Percentiles rank a stretch among this genome's conserved stretches.
phyloP scores from a whole-genome alignment of 1,284 basidiomycete genomes.

The Sporisorium exsertum region DNA sequence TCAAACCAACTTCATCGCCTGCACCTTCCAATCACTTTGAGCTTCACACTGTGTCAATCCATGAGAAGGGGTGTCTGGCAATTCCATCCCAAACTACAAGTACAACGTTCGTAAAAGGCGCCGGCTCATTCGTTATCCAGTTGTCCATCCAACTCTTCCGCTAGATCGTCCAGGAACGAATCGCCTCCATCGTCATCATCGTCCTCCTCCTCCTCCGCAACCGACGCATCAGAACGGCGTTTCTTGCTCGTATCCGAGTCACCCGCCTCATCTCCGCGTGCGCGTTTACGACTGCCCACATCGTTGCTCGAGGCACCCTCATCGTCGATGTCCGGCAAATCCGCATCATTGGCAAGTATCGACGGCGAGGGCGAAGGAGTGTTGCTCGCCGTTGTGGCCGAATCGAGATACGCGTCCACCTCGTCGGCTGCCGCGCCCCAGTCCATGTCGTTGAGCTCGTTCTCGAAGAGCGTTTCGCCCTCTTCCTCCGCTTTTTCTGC shows the following conservation, averaged over 20 bases:
- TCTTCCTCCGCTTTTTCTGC: conserved; percentile 1
- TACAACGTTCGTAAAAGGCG: conserved; percentile 5
- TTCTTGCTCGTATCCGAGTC: conserved; percentile 52
- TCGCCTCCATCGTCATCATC: conserved; percentile 48
- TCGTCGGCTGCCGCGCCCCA: conserved; percentile 86
- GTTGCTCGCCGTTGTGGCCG: conserved; percentile 51
- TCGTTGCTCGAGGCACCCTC: neutral
- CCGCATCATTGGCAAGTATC: conserved; percentile 33
- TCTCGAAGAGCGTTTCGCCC: conserved; percentile 33
- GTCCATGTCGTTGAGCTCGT: conserved; percentile 59
- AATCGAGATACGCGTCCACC: conserved; percentile 81
- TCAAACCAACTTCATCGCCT: neutral
- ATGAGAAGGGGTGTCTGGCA: neutral
- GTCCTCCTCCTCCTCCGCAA: conserved; percentile 31
- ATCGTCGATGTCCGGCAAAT: conserved; percentile 29
- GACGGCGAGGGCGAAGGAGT: conserved; percentile 35
- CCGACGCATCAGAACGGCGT: conserved; percentile 13
- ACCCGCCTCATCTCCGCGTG: conserved; percentile 10
- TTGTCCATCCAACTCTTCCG: conserved; percentile 60
- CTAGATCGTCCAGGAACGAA: conserved; percentile 59
- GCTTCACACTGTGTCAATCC: neutral
- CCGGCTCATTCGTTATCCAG: conserved; percentile 41
- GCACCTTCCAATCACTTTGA: neutral
- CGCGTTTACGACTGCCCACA: conserved; percentile 8
- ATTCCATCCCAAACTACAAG: conserved; percentile 12